Percentiles rank a stretch among this genome's conserved stretches.
phyloP scores from a whole-genome alignment of 2,329 filamentous ascomycete species.

The Colletotrichum karsti region DNA sequence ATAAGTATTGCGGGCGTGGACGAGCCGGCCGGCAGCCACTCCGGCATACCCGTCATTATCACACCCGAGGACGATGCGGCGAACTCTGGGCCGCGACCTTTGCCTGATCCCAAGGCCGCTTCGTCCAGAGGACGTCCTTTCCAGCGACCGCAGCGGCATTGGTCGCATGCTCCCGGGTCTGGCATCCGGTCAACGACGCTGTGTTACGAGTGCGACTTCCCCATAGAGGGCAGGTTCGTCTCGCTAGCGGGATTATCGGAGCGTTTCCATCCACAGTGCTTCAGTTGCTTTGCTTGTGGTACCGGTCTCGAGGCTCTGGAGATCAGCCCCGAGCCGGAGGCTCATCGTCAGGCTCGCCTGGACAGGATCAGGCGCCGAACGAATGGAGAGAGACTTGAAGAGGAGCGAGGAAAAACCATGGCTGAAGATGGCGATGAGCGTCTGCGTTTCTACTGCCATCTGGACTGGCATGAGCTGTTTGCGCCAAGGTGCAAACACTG shows the following conservation, averaged over 20 bases:
- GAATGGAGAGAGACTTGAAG: conserved; percentile 65
- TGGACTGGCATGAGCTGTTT: conserved; percentile 98
- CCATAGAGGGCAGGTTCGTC: conserved; percentile 91
- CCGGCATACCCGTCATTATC: conserved; percentile 47
- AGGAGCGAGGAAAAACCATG: conserved; percentile 70
- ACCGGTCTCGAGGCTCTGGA: conserved; percentile 93
- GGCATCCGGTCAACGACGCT: conserved; percentile 46
- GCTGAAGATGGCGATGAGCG: conserved; percentile 77
- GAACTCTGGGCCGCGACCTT: conserved; percentile 43
- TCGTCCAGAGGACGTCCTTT: conserved; percentile 39
- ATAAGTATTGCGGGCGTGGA: conserved; percentile 51
- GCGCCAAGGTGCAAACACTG: conserved; percentile 95
- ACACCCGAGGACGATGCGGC: conserved; percentile 49
- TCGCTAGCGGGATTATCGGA: conserved; percentile 76
- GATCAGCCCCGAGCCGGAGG: conserved; percentile 91
- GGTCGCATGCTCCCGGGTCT: conserved; percentile 61
- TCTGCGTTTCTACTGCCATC: conserved; percentile 91
- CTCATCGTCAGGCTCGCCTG: conserved; percentile 74
- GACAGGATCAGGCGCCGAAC: conserved; percentile 74
- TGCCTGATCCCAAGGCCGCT: conserved; percentile 54
- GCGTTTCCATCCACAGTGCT: conserved; percentile 94
- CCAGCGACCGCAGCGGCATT: conserved; percentile 60
- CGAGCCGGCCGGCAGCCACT: neutral
- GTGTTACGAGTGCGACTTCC: conserved; percentile 84
- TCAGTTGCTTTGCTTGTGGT: conserved; percentile 86